phyloP scores from a whole-genome alignment of 495 filamentous ascomycete genomes.

The Trichoderma erinaceum region DNA sequence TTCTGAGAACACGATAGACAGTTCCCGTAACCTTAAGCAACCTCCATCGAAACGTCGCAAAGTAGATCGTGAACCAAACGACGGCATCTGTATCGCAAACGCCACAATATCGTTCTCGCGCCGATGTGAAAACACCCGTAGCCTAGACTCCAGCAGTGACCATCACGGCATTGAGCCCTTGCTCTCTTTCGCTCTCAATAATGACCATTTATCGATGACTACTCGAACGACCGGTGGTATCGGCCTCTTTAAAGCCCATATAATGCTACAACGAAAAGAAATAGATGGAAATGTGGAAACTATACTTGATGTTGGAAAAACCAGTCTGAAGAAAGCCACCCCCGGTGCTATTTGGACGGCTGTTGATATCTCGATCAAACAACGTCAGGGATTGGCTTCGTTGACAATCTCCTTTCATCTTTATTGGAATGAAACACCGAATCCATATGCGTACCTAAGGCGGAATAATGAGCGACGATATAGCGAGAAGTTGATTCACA shows the following conservation, averaged over 20 bases:
- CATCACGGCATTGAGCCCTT: not conserved
- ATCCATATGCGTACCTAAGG: constrained; percentile 17
- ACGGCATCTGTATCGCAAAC: constrained; percentile 4
- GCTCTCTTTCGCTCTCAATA: not conserved
- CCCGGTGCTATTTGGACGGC: constrained; percentile 9
- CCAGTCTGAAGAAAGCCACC: not conserved
- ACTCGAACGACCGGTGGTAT: not conserved
- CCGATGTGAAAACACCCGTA: not conserved
- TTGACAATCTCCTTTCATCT: constrained; percentile 22
- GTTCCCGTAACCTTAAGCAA: not conserved
- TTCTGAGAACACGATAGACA: not conserved
- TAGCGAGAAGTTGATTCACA: constrained; percentile 21
- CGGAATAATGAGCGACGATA: constrained; percentile 18
- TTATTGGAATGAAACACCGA: constrained; percentile 23
- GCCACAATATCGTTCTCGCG: not conserved
- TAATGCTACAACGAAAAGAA: not conserved
- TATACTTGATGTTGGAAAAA: not conserved
- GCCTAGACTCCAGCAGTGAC: not conserved
- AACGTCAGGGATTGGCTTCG: constrained; percentile 8
- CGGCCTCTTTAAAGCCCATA: not conserved
- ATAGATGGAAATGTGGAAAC: not conserved
- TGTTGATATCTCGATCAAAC: not conserved
- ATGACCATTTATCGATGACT: not conserved
- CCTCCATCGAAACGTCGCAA: constrained; percentile 7
- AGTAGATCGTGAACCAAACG: not conserved